Conservation (phyloP, 805 yeast species). For the Suhomyces pyralidae region DNA sequence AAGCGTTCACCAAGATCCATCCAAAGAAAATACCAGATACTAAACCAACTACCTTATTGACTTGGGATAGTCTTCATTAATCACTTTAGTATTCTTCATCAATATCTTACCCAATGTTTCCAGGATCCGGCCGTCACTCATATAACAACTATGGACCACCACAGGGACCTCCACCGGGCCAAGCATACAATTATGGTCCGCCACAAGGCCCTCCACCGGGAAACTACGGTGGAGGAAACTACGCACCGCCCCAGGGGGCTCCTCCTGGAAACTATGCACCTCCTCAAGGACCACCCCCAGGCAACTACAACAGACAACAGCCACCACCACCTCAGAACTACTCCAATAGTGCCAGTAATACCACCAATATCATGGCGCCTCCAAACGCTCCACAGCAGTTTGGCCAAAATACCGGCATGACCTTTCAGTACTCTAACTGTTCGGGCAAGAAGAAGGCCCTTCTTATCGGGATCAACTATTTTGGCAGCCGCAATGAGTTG, state of each 20-base stretch:
- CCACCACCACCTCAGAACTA: constrained; percentile 5
- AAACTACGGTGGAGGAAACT: constrained; percentile 4
- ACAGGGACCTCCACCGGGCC: constrained; percentile 18
- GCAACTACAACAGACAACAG: constrained; percentile 14
- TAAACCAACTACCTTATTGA: no score
- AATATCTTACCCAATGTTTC: constrained; percentile 18
- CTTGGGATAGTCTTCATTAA: no score
- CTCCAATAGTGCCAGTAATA: constrained; percentile 6
- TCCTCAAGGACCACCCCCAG: constrained; percentile 17
- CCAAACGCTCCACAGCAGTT: constrained; percentile 38
- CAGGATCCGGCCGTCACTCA: constrained; percentile 20
- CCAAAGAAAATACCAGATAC: no score
- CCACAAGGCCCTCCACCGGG: constrained; percentile 10
- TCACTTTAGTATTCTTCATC: no score
- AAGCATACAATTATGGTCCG: constrained; percentile 14
- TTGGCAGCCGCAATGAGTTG: constrained; percentile 28
- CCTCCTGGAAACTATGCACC: constrained; percentile 13
- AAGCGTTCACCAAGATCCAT: no score
- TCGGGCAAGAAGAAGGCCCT: constrained; percentile 35
- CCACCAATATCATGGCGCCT: constrained; percentile 13
- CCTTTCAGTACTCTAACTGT: constrained; percentile 40
- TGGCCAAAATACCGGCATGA: constrained; percentile 32
- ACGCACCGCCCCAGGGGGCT: constrained; percentile 14
- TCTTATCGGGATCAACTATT: constrained; percentile 36
- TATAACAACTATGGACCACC: constrained; percentile 16